Evolutionary conservation across 2,329 filamentous ascomycete species (phyloP).

Genomic region (Aspergillus jensenii): DNA sequence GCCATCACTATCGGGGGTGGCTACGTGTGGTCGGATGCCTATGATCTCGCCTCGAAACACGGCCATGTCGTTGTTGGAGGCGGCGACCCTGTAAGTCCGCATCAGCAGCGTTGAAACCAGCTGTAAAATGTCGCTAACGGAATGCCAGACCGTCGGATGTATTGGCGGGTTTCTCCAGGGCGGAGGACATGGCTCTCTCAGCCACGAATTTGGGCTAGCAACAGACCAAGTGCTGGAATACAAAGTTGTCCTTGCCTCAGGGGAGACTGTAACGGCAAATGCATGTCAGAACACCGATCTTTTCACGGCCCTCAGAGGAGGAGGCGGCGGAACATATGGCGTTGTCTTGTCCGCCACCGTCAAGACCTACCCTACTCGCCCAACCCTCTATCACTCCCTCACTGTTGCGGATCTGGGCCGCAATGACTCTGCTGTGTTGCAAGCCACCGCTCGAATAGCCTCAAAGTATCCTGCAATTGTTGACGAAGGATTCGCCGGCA

Average conservation of each 20-base stretch:
- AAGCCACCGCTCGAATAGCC: conserved; percentile 2
- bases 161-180: conserved; percentile 42
- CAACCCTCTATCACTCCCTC: conserved; percentile 8
- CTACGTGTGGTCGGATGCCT: conserved; percentile 25
- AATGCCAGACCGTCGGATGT: conserved; percentile 18
- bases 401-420: neutral
- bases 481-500: conserved; percentile 16
- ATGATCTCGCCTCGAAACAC: conserved; percentile 25
- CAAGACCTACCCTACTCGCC: conserved; percentile 7
- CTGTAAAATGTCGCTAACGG: neutral
- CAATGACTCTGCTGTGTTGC: neutral
- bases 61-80: conserved; percentile 32
- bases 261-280: conserved; percentile 35
- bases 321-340: too few relatives aligned
- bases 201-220: conserved; percentile 43
- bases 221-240: conserved; percentile 48
- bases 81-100: conserved; percentile 17
- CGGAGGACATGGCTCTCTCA: conserved; percentile 44
- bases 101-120: too few relatives aligned
- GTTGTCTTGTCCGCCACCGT: too few relatives aligned
- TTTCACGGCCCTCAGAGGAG: neutral
- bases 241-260: conserved; percentile 42
- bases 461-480: conserved; percentile 10
- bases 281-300: conserved; percentile 32
- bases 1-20: conserved; percentile 32